Percentiles rank a stretch among this genome's conserved stretches.
These are phyloP conservation scores for Penstemon eatonii DNA, from an alignment of 257 asterid species.

Conservation along the genomic window DNA sequence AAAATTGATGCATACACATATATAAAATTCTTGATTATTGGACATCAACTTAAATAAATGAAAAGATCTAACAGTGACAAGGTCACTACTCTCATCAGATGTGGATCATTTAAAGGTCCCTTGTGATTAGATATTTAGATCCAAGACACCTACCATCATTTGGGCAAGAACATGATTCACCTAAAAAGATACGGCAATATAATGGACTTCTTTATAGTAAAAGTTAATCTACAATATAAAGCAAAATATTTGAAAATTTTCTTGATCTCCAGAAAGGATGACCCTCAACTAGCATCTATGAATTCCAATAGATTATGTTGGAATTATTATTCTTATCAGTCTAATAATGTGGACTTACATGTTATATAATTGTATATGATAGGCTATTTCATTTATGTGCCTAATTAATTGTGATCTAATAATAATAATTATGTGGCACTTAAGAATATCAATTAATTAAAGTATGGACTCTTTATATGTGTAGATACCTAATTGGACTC, in stretches of 20 bases:
- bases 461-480: no score
- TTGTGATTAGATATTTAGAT: no score
- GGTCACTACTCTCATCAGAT: slow-evolving; percentile 48
- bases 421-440: no score
- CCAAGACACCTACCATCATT: slow-evolving; percentile 56
- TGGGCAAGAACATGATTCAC: slow-evolving; percentile 57
- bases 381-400: no score
- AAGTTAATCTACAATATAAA: neutral
- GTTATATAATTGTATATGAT: no score
- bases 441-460: no score
- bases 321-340: no score
- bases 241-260: neutral
- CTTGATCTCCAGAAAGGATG: slow-evolving; percentile 14
- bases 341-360: no score
- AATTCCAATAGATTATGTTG: slow-evolving; percentile 47
- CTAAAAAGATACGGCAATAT: slow-evolving; percentile 64
- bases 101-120: slow-evolving; percentile 70
- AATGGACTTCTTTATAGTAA: slow-evolving; percentile 44
- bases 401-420: no score
- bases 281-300: slow-evolving; percentile 44
- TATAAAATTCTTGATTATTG: no score
- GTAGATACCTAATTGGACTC: no score
- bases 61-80: neutral
- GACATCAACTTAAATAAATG: neutral
- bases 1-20: neutral